Evolutionary conservation across 2,329 filamentous ascomycete genomes (phyloP), one percentile per base, ranked within the genome.

Genomic region (Aspergillus brunneoviolaceus): DNA sequence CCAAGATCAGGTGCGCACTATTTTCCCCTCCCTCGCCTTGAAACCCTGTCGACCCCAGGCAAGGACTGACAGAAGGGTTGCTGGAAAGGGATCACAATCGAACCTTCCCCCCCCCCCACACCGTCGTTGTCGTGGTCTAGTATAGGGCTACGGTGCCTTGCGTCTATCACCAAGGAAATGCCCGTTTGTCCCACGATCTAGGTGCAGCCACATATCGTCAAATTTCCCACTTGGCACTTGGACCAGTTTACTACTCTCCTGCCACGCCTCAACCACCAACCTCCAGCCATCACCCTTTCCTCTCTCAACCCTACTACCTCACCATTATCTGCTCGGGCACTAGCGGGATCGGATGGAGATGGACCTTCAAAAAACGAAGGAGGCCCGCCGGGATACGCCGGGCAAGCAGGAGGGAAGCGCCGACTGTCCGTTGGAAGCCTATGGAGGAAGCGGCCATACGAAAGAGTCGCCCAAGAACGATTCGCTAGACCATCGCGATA

Each of bases 331-430:
- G 39, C 39, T 45, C 16, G 47, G 33, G 42, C 19, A 7, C 33
- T 42, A 42, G 35, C 53, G 47, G 53, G 59, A 49, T 60, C 62
- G 58, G 57, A 66, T 65, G 65, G 61, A 63, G 55, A 78, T 78
- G 76, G 74, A 77, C 66, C 71, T 77, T 58, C 76, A 76, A 63
- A 75, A 74, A 55, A 73, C 76, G 31, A 77, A 77, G 65, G 74
- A 77, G 65, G 71, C 76, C 56, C 72, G 69, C 54, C 65, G 69
- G 55, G 66, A 70, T 59, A 62, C 70, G 57, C 69, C 67, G 57
- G 64, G 67, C 35, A 72, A 72, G 39, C 71, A 76, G 59, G 74
- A 77, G 53, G 76, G 77, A 56, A 65, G 69, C 42, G 62, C 72
- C 9, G 76, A 77, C 47, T 71, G 72, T 60, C 66, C 72, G 27